Base-by-base conservation (phyloP, 495 filamentous ascomycete species). In the Lasiosphaeria miniovina region DNA sequence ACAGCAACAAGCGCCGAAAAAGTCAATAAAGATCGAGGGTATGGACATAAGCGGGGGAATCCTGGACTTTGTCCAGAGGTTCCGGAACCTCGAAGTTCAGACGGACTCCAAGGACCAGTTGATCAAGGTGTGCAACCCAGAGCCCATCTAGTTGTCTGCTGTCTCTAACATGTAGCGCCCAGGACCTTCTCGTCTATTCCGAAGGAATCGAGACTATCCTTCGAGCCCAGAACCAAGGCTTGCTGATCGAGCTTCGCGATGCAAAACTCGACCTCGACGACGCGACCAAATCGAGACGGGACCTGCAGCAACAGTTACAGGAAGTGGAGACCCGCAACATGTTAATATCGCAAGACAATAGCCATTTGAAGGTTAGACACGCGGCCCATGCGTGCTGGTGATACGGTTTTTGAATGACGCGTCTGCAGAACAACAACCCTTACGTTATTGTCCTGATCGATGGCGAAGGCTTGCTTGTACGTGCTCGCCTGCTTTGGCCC, bases 361-460 rank as follows among this genome's bases (percentile, higher is more conserved):
- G 72, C 31, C 60, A 66, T 51, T 67, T 73, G 59, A 77, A 75
- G 68, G 77, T 78, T 71, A 60, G 62, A 34, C 31, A 60, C 32
- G 35, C 58, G 36, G 24, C 36, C 40, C 17, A 51, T 55, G 12
- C 43, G 45, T 45, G 36, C 49, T 48, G 11, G 33, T 49, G 46
- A 38, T 59, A 32, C 50, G 46, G 51, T 33, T 31, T 53, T 72
- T 69, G 55, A 71, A 49, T 59, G 2, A 40, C 5, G 59, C n/a
- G 41, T 55, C 59, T 46, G 33, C 68, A 92, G 89, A 86, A 86
- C 50, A 83, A 82, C 52, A 88, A 92, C 76, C 84, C 87, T 8
- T 93, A 91, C 66, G 78, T 92, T 63, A 69, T 90, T 34, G 80
- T 90, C 15, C 75, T 95, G 59, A 81, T 95, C 54, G 90, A 95